Evolutionary conservation across 73 alveolate species (phyloP), one percentile per base, ranked within the genome.

Genomic region (Uronychia binucleata): DNA sequence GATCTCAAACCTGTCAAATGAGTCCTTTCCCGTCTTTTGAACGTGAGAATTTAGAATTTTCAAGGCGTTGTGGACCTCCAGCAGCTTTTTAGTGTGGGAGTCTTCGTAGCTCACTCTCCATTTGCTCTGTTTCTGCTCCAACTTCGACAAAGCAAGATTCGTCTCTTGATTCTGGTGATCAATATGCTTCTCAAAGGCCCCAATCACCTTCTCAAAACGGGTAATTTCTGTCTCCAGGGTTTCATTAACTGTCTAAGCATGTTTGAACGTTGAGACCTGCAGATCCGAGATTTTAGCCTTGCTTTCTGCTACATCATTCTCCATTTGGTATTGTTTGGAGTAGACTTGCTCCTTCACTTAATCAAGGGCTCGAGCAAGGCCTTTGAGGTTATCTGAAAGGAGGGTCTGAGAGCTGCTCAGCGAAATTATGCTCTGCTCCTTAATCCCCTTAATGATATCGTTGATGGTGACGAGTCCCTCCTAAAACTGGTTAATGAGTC

Each of bases 81-180:
- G 77, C 13, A 90, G 60, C 82, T 90, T 85, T 82, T 86, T 90
- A 1, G 93, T 84, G 27, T 86, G 84, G 60, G 84, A 74, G 57
- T 80, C 96, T 59, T 85, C 93, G 75, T 75, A 90, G 31, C 81
- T 85, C 5, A 79, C 93, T 59, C 79, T 84, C 95, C 95, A 90
- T 80, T 90, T 90, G 26, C 79, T 75, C 11, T 28, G 33, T 67
- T 85, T 89, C 34, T 90, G 93, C 0, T 81, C 86, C 30, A 75
- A 30, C 57, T 90, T 90, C 25, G 81, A 27, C 0, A 90, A 8
- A 1, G 77, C 33, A 0, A 77, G 83, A 77, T 91, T 80, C 57
- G 84, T 31, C 29, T 90, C 96, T 32, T 80, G 28, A 31, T 82
- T 81, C 74, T 90, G 81, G 34, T 85, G 80, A 58, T 85, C 91